These are phyloP conservation scores for Chaetomiaceae sp. DNA, from an alignment of 2,329 filamentous ascomycete genomes.

Conservation along the genomic window DNA sequence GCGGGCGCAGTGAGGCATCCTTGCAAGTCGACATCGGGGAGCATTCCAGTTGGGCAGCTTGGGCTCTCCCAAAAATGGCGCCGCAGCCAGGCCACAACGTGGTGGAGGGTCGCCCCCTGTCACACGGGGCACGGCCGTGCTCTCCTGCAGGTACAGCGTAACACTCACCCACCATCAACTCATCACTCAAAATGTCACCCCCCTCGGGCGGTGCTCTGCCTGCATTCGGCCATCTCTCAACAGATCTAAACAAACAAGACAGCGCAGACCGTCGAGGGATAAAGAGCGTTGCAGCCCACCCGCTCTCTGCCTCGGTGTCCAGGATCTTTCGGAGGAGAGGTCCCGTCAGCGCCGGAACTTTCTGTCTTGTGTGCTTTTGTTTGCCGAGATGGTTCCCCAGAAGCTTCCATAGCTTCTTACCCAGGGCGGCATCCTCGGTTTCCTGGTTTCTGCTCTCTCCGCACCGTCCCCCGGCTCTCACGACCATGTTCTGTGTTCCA, in stretches of 20 bases:
- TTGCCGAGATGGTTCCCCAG: too few relatives aligned
- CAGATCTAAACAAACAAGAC: too few relatives aligned
- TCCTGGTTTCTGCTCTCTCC: too few relatives aligned
- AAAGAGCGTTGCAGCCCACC: neutral
- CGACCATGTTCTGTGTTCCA: too few relatives aligned
- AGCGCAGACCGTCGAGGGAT: too few relatives aligned
- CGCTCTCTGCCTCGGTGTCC: constrained; percentile 2
- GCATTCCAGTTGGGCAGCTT: constrained; percentile 26
- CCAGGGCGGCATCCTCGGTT: too few relatives aligned
- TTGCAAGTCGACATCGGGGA: constrained; percentile 22
- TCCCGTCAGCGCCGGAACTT: neutral
- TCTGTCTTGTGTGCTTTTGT: too few relatives aligned
- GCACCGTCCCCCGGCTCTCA: too few relatives aligned
- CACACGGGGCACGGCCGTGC: constrained; percentile 5
- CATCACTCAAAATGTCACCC: constrained; percentile 10
- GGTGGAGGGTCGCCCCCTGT: constrained; percentile 10
- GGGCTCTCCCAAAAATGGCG: constrained; percentile 13
- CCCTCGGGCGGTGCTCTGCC: constrained; percentile 14
- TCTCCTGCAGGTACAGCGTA: constrained; percentile 22
- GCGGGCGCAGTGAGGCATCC: constrained; percentile 16
- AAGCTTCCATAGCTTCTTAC: too few relatives aligned
- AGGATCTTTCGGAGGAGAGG: neutral
- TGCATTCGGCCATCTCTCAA: neutral
- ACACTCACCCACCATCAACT: constrained; percentile 18
- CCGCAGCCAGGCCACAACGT: constrained; percentile 8